Evolutionary conservation across 495 filamentous ascomycete genomes (phyloP).

Genomic region (Podospora sp.): DNA sequence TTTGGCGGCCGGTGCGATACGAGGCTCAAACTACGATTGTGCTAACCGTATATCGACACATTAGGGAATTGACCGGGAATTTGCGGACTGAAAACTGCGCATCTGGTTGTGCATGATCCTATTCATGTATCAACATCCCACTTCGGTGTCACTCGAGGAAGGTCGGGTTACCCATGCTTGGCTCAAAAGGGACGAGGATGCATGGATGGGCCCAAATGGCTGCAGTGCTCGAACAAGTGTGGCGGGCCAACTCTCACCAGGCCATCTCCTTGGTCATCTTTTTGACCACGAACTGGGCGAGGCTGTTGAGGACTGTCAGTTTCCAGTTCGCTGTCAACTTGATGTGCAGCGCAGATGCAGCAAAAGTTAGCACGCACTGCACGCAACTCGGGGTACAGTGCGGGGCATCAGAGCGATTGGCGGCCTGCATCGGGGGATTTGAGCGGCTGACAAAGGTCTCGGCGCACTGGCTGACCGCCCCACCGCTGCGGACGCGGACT

Average conservation of each 20-base stretch:
- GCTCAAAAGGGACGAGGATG: background rate
- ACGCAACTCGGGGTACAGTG: background rate
- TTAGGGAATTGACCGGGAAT: background rate
- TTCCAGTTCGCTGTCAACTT: background rate
- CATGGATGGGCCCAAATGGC: background rate
- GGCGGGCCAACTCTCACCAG: background rate
- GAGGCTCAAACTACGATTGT: background rate
- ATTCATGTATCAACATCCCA: background rate
- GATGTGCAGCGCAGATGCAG: background rate
- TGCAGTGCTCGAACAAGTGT: background rate
- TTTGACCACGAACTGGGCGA: background rate
- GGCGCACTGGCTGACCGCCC: background rate
- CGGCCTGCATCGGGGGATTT: background rate
- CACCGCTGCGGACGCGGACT: background rate
- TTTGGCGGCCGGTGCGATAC: background rate
- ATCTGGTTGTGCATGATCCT: background rate
- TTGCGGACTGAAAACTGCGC: background rate
- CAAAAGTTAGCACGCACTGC: background rate
- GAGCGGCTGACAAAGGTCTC: conserved; percentile 1
- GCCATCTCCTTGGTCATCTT: background rate
- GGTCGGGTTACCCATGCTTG: background rate
- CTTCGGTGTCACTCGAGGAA: background rate
- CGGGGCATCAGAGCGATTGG: background rate
- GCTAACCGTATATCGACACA: background rate
- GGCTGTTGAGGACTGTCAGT: background rate